Evolutionary conservation across 257 asterid genomes (phyloP), one percentile per base, ranked within the genome.

Genomic region (Plantago ovata): DNA sequence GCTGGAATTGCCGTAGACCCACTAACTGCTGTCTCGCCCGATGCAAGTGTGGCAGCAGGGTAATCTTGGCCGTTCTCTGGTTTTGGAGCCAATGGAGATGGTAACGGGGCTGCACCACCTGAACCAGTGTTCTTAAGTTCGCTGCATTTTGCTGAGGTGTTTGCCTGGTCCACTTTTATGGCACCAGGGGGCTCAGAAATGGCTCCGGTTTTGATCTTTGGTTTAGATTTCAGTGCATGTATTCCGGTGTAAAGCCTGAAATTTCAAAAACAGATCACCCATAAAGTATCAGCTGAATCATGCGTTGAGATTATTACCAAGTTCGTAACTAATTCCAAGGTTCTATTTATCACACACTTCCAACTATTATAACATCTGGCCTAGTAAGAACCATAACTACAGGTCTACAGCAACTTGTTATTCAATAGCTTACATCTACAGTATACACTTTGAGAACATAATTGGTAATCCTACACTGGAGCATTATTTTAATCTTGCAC

Each of bases 231-330:
- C 18, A 80, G 63, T 5, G 96, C 98, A 58, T 92, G 98, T 56
- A 92, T 82, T 57, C 89, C 87, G 1, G 96, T 88, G 77, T 70
- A 84, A 41, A 92, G 79, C 79, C 98, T 92, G 82, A 54, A 38
- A 50, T 22, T 22, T 22, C 11, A 16, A 12, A 19, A 18, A 4
- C 19, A 12, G 14, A 49, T n/a, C n/a, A n/a, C n/a, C n/a, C n/a
- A n/a, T n/a, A n/a, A n/a, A n/a, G n/a, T n/a, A n/a, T n/a, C n/a
- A n/a, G n/a, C n/a, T n/a, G n/a, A n/a, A n/a, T n/a, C n/a, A n/a
- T n/a, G n/a, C n/a, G n/a, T n/a, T n/a, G n/a, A n/a, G n/a, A n/a
- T n/a, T n/a, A n/a, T n/a, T n/a, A n/a, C n/a, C n/a, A n/a, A n/a
- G n/a, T n/a, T n/a, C n/a, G n/a, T n/a, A n/a, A n/a, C n/a, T n/a